A percentile compares a stretch with the other conserved stretches of the same genome.
Evolutionary conservation across 441 rosid species (phyloP).

Genomic region (Biscutella laevigata): DNA sequence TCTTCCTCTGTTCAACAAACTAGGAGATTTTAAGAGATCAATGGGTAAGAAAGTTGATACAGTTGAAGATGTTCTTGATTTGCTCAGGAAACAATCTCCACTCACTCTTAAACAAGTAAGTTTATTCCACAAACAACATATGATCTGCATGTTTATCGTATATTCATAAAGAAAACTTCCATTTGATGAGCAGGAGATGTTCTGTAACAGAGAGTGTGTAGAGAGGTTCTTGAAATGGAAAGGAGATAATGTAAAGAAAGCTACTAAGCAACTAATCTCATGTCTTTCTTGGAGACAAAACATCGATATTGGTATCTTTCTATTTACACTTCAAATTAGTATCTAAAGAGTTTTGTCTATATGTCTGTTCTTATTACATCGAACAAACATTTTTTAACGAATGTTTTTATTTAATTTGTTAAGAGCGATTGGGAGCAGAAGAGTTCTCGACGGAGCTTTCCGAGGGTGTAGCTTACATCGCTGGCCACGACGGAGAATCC

Average conservation of each 20-base stretch:
- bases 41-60: slow-evolving; percentile 62
- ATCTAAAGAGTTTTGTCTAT: no score
- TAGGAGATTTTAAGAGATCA: neutral
- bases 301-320: slow-evolving; percentile 50
- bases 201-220: slow-evolving; percentile 66
- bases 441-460: slow-evolving; percentile 80
- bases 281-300: slow-evolving; percentile 88
- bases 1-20: slow-evolving; percentile 8
- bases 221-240: slow-evolving; percentile 68
- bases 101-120: slow-evolving; percentile 68
- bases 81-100: slow-evolving; percentile 55
- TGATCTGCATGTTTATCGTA: neutral
- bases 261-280: slow-evolving; percentile 63
- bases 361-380: no score
- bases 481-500: slow-evolving; percentile 81
- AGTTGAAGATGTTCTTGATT: slow-evolving; percentile 55
- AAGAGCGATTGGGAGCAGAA: slow-evolving; percentile 73
- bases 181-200: slow-evolving; percentile 67
- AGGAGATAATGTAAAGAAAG: slow-evolving; percentile 74
- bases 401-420: neutral
- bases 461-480: slow-evolving; percentile 78
- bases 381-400: no score
- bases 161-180: neutral
- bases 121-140: neutral
- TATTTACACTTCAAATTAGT: neutral